Percentiles rank a stretch among this genome's conserved stretches.
These are phyloP conservation scores for Alternaria dauci DNA, from an alignment of 2,329 filamentous ascomycete species.

Conservation along the genomic window DNA sequence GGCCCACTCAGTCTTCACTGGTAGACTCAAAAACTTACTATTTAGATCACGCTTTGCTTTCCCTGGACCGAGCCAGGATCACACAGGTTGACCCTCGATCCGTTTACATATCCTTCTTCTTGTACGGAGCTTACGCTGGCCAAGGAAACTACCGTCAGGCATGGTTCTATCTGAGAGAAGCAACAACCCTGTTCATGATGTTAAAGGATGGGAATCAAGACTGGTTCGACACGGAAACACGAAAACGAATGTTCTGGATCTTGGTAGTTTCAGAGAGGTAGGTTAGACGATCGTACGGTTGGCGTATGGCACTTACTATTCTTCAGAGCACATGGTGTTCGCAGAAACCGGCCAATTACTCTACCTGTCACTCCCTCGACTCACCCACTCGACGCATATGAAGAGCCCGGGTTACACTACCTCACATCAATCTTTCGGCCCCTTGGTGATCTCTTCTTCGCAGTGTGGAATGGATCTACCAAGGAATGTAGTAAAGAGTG, in stretches of 20 bases:
- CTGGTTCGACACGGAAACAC: constrained; percentile 23
- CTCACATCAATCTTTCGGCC: constrained; percentile 70
- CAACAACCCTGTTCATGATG: constrained; percentile 67
- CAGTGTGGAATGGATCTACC: constrained; percentile 72
- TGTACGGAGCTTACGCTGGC: constrained; percentile 76
- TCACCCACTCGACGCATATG: constrained; percentile 68
- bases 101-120: constrained; percentile 78
- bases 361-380: constrained; percentile 73
- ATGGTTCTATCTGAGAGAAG: constrained; percentile 82
- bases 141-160: constrained; percentile 77
- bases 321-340: constrained; percentile 72
- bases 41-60: constrained; percentile 30
- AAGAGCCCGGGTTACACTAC: constrained; percentile 59
- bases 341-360: constrained; percentile 73
- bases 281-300: background rate
- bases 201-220: constrained; percentile 14
- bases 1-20: background rate
- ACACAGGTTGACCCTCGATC: constrained; percentile 33
- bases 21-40: constrained; percentile 19
- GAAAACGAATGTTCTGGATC: constrained; percentile 35
- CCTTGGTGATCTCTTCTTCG: constrained; percentile 71
- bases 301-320: background rate
- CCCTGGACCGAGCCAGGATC: constrained; percentile 27
- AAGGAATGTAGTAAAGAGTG: constrained; percentile 66
- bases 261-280: constrained; percentile 40